phyloP scores from a whole-genome alignment of 306 rosid species.

The Prosopis cineraria region DNA sequence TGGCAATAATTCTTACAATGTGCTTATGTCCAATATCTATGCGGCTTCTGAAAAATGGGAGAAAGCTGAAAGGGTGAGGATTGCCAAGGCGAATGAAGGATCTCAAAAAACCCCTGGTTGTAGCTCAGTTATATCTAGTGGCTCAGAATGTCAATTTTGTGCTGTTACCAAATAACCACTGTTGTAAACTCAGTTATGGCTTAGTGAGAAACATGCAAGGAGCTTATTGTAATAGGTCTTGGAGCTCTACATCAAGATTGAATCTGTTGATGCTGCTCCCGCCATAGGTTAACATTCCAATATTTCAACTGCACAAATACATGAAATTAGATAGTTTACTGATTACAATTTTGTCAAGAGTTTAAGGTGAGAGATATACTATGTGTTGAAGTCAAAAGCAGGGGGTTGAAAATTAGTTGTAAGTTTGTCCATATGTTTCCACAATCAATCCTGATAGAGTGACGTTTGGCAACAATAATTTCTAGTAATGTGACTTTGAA shows the following conservation, averaged over 20 bases:
- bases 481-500: not conserved
- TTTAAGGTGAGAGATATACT: not conserved
- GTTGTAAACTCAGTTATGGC: not conserved
- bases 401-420: not conserved
- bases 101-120: constrained; percentile 52
- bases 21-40: constrained; percentile 68
- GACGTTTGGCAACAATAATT: not conserved
- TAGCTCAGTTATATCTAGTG: constrained; percentile 39
- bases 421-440: too few relatives aligned
- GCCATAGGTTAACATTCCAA: constrained; percentile 3
- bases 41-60: constrained; percentile 76
- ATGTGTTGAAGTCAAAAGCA: not conserved
- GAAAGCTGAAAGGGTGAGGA: constrained; percentile 59
- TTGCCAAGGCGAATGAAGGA: constrained; percentile 39
- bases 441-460: not conserved
- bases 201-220: not conserved
- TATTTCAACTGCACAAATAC: not conserved
- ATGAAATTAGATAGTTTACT: not conserved
- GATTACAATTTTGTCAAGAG: constrained; percentile 20
- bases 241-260: not conserved
- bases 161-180: constrained; percentile 5
- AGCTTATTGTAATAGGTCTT: not conserved
- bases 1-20: constrained; percentile 39
- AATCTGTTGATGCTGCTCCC: not conserved
- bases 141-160: not conserved